Evolutionary conservation across 2,329 filamentous ascomycete genomes (phyloP).

Genomic region (Cryphonectria japonica): DNA sequence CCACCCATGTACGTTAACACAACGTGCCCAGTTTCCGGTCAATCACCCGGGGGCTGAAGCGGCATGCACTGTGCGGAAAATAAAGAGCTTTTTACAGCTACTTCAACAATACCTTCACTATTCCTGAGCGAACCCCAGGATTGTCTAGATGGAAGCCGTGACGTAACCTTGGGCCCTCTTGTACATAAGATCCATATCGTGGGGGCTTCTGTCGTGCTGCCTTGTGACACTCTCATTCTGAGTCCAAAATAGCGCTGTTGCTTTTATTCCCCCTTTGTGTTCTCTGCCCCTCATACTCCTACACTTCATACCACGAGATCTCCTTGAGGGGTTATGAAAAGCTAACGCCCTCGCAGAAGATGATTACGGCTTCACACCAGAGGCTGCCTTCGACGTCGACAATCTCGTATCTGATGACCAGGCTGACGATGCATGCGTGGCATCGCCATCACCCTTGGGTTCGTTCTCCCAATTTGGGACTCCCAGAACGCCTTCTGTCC

Average conservation of each 20-base stretch:
- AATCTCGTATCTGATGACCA: conserved; percentile 68
- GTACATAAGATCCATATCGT: conserved; percentile 45
- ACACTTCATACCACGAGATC: conserved; percentile 30
- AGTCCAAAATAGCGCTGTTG: conserved; percentile 22
- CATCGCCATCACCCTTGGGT: conserved; percentile 3
- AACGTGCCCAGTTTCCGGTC: conserved; percentile 40
- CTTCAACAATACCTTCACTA: conserved; percentile 21
- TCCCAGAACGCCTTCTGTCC: conserved; percentile 15
- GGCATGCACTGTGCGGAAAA: conserved; percentile 40
- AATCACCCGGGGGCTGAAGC: conserved; percentile 57
- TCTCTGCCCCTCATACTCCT: neutral
- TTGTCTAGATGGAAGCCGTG: conserved; percentile 29
- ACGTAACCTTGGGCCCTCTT: conserved; percentile 32
- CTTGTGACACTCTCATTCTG: conserved; percentile 26
- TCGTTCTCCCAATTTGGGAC: conserved; percentile 15
- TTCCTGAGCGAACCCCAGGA: conserved; percentile 21
- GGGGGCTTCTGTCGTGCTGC: conserved; percentile 30
- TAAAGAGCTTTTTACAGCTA: conserved; percentile 29
- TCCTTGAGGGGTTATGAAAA: neutral
- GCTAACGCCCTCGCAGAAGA: conserved; percentile 58
- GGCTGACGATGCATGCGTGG: conserved; percentile 25
- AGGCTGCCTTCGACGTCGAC: conserved; percentile 67
- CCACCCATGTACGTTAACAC: conserved; percentile 68
- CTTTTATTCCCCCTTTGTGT: neutral
- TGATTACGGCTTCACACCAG: conserved; percentile 62